Percentiles rank a stretch among this genome's conserved stretches.
These are phyloP conservation scores for Apodospora peruviana DNA, from an alignment of 495 filamentous ascomycete species.

Conservation along the genomic window DNA sequence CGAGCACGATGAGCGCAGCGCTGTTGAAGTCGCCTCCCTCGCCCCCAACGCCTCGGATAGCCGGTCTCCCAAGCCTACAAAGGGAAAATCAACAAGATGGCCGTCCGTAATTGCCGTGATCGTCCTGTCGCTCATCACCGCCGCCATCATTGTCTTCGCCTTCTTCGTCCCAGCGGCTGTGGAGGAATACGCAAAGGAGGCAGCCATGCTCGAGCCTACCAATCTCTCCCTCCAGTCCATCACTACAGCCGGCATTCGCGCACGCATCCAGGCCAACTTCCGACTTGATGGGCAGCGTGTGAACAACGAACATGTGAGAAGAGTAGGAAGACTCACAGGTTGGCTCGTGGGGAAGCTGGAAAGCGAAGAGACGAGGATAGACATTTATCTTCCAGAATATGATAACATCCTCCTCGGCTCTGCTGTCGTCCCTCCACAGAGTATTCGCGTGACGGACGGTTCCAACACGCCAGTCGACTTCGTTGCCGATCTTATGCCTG, in stretches of 20 bases:
- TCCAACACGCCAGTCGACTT: slow-evolving; percentile 73
- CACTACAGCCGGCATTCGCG: slow-evolving; percentile 67
- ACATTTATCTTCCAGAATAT: slow-evolving; percentile 82
- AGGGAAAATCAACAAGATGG: slow-evolving; percentile 33
- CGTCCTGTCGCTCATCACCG: slow-evolving; percentile 30
- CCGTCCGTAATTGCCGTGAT: slow-evolving; percentile 42
- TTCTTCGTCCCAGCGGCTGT: slow-evolving; percentile 77
- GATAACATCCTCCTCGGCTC: slow-evolving; percentile 70
- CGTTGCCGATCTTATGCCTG: slow-evolving; percentile 65
- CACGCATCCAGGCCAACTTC: slow-evolving; percentile 75
- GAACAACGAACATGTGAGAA: slow-evolving; percentile 59
- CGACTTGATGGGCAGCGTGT: slow-evolving; percentile 71
- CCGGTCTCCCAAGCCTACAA: slow-evolving; percentile 13
- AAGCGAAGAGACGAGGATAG: slow-evolving; percentile 60
- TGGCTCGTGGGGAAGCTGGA: slow-evolving; percentile 75
- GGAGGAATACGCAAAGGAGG: slow-evolving; percentile 79
- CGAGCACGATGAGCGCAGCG: slow-evolving; percentile 29
- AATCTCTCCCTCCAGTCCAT: slow-evolving; percentile 78
- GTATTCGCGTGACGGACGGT: slow-evolving; percentile 69
- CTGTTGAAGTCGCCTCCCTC: slow-evolving; percentile 25
- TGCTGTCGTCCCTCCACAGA: slow-evolving; percentile 66
- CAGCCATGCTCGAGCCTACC: slow-evolving; percentile 72
- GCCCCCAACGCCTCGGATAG: slow-evolving; percentile 17
- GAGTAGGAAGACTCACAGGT: slow-evolving; percentile 70
- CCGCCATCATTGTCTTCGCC: slow-evolving; percentile 51